Base-by-base conservation (phyloP, 1,139 yeast species). In the Pichiaceae sp. region DNA sequence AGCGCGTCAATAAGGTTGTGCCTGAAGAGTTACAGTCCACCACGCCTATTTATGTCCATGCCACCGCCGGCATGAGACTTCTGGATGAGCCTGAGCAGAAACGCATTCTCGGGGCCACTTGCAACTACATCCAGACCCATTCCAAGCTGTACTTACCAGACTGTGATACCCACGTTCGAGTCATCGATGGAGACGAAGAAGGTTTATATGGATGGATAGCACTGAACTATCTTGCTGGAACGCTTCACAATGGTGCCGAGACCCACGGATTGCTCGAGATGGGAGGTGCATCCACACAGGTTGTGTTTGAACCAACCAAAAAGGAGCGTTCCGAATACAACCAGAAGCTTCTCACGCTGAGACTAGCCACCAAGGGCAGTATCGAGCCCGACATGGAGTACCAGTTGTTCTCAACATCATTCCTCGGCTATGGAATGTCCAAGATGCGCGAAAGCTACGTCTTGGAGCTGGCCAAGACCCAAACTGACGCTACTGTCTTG, bases 261-360 rank as follows among this genome's bases (percentile, higher is more conserved):
- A 76, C 93, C 0, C 81, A 74, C 48, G 95, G 95, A 2, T 65
- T 84, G 27, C 57, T 85, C 42, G 94, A 84, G 46, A 79, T 85
- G 87, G 95, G 95, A 3, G 95, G 95, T 0, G 93, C 93, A 0
- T 80, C 91, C 2, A 79, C 94, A 1, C 95, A 85, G 53, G 75
- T 85, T 27, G 84, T 86, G 1, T 84, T 82, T 54, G 82, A 75
- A 46, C 93, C 94, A 0, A 72, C 74, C 48, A 41, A 60, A 16
- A 64, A 79, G 0, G 84, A 78, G 44, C 61, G 65, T 12, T 60
- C 57, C 5, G 74, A 72, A 39, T 81, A 78, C 47, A 75, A 76
- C 38, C 31, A 35, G 17, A 73, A 72, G 36, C 56, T 83, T 39
- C 74, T 71, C 49, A 62, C 62, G 28, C 57, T 84, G 2, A 63